phyloP scores from a whole-genome alignment of 495 filamentous ascomycete species.

The Penicillium subrubescens region DNA sequence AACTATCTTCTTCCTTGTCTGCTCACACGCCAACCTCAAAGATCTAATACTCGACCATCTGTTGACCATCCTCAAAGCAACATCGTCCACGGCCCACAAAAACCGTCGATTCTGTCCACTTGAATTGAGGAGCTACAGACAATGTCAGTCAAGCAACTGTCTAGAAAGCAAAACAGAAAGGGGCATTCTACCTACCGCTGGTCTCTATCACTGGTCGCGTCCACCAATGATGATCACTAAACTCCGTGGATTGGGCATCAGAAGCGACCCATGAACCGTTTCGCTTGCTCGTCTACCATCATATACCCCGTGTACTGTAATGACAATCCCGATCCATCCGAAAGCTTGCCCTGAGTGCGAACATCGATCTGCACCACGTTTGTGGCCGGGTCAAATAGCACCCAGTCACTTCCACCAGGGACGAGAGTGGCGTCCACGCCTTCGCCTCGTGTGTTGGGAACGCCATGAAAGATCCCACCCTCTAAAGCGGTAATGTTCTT shows the following conservation, averaged over 20 bases:
- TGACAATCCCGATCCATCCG: background rate
- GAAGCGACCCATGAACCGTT: background rate
- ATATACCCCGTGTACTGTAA: background rate
- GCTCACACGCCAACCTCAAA: background rate
- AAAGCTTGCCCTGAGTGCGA: background rate
- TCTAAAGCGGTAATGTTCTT: background rate
- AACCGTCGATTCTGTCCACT: background rate
- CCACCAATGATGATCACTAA: background rate
- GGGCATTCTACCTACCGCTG: background rate
- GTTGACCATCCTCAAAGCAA: background rate
- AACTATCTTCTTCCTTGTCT: background rate
- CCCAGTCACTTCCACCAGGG: background rate
- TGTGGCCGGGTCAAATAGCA: background rate
- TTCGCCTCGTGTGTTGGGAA: background rate
- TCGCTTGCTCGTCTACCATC: background rate
- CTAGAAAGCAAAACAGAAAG: background rate
- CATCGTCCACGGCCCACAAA: background rate
- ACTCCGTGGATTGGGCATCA: background rate
- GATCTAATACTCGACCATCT: background rate
- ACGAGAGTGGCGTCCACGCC: background rate
- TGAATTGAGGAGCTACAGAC: too few species aligned
- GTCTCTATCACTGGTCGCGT: background rate
- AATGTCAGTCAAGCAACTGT: too few species aligned
- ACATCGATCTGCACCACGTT: background rate
- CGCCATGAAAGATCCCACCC: background rate